Percentiles rank a stretch among this genome's conserved stretches.
Evolutionary conservation across 345 rosid genomes (phyloP).

Genomic region (Rhodamnia argentea): DNA sequence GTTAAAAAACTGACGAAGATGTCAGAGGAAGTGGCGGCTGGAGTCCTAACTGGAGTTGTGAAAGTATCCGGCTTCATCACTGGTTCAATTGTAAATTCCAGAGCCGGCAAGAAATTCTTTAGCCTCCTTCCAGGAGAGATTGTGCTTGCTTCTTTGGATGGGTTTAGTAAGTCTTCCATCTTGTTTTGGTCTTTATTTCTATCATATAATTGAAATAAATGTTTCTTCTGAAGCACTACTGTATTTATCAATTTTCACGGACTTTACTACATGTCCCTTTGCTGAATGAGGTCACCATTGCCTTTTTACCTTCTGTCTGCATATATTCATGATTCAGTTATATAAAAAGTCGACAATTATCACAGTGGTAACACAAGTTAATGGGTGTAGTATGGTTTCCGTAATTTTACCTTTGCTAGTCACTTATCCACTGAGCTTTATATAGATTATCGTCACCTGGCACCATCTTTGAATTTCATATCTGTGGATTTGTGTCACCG

Average conservation of each 20-base stretch:
- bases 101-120: constrained; percentile 71
- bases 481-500: background rate
- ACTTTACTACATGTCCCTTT: background rate
- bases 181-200: background rate
- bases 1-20: constrained; percentile 75
- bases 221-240: background rate
- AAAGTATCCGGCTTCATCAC: constrained; percentile 72
- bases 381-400: background rate
- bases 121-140: constrained; percentile 85
- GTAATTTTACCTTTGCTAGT: background rate
- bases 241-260: background rate
- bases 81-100: constrained; percentile 72
- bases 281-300: background rate
- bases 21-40: constrained; percentile 70
- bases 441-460: background rate
- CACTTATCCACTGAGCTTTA: background rate
- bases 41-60: constrained; percentile 79
- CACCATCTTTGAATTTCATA: background rate
- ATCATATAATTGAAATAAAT: background rate
- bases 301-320: background rate
- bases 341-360: background rate
- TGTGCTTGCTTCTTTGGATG: constrained; percentile 88
- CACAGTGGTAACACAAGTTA: background rate
- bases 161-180: constrained; percentile 63
- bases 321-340: background rate